Evolutionary conservation across 495 filamentous ascomycete genomes (phyloP).

Genomic region (Physcia stellaris): DNA sequence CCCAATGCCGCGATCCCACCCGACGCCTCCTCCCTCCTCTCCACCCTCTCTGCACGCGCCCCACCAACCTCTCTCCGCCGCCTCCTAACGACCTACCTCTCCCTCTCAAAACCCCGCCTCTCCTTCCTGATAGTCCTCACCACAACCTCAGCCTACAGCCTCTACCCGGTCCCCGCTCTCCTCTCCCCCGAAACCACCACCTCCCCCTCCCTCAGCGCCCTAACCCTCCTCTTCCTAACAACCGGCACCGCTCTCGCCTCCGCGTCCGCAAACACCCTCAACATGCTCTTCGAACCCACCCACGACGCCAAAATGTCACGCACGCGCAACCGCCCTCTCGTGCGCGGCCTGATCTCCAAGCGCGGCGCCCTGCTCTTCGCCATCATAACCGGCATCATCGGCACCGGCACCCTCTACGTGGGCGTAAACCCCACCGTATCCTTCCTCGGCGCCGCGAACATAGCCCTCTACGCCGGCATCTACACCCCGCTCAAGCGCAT

Average conservation of each 20-base stretch:
- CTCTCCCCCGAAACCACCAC: conserved; percentile 49
- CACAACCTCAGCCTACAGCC: conserved; percentile 79
- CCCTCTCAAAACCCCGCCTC: conserved; percentile 86
- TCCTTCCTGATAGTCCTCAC: conserved; percentile 85
- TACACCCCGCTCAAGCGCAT: conserved; percentile 90
- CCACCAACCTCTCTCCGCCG: conserved; percentile 61
- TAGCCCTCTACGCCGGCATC: conserved; percentile 73
- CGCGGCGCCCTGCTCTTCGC: conserved; percentile 73
- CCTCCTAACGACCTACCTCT: conserved; percentile 69
- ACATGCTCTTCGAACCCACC: conserved; percentile 89
- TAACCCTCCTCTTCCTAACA: conserved; percentile 88
- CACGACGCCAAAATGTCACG: conserved; percentile 88
- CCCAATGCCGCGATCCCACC: conserved; percentile 43
- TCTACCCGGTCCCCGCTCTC: conserved; percentile 76
- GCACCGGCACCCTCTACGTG: conserved; percentile 59
- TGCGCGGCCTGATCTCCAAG: conserved; percentile 65
- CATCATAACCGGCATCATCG: conserved; percentile 46
- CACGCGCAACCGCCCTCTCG: conserved; percentile 78
- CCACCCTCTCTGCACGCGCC: conserved; percentile 52
- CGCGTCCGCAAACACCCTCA: conserved; percentile 82
- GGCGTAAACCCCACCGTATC: conserved; percentile 92
- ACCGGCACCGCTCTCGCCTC: conserved; percentile 74
- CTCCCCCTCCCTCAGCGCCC: conserved; percentile 71
- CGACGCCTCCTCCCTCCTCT: conserved; percentile 73
- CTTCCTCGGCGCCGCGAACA: conserved; percentile 73